Evolutionary conservation across 1,139 yeast genomes (phyloP).

Genomic region (Debaryomyces sp.): DNA sequence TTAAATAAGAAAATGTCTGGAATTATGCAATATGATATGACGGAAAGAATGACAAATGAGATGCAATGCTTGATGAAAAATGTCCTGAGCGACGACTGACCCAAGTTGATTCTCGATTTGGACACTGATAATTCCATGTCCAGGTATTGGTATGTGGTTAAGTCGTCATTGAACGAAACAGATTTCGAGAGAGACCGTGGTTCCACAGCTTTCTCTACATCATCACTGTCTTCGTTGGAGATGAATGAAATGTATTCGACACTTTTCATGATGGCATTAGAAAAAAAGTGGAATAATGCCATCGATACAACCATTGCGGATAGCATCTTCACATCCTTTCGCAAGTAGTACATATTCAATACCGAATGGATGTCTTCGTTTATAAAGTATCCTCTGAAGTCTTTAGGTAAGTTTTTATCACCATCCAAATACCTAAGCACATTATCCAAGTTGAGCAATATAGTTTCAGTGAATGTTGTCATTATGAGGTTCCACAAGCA

Average conservation of each 20-base stretch:
- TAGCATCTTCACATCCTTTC: constrained; percentile 17
- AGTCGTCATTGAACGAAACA: constrained; percentile 21
- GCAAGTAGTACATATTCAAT: constrained; percentile 10
- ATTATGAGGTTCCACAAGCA: constrained; percentile 17
- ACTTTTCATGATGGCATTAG: constrained; percentile 16
- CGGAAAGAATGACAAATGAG: not conserved
- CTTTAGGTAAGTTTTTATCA: not conserved
- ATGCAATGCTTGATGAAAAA: constrained; percentile 6
- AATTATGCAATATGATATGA: constrained; percentile 8
- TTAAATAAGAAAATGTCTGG: constrained; percentile 22
- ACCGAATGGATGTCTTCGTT: not conserved
- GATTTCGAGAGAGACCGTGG: constrained; percentile 11
- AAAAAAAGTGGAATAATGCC: constrained; percentile 14
- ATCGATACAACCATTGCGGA: constrained; percentile 15
- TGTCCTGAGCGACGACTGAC: not conserved
- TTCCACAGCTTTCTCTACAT: not conserved
- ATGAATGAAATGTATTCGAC: constrained; percentile 20
- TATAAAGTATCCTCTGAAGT: not conserved
- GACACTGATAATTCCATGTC: constrained; percentile 10
- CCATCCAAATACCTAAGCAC: not conserved
- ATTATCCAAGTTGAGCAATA: constrained; percentile 1
- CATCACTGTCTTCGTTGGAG: not conserved
- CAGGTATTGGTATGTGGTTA: constrained; percentile 19
- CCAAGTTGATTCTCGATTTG: constrained; percentile 3
- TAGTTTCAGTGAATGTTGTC: not conserved